Conservation (phyloP, 2,329 filamentous ascomycete species). For the Fusarium sp. region DNA sequence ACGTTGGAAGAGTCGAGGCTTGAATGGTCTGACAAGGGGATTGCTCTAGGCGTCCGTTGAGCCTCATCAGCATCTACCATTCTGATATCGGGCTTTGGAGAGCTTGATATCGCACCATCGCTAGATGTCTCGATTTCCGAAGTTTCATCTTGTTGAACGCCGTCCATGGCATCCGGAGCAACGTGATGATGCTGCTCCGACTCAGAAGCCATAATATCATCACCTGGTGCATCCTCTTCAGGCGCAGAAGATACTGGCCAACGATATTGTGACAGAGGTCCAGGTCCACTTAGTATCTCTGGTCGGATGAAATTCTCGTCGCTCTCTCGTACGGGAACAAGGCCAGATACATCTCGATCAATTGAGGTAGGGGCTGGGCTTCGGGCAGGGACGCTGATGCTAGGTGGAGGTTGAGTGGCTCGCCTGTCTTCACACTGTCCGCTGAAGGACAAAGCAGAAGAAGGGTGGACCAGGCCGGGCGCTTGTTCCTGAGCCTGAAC, state of each 20-base stretch:
- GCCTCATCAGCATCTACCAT: constrained; percentile 34
- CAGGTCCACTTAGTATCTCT: constrained; percentile 17
- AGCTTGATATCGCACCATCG: neutral
- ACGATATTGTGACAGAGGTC: constrained; percentile 1
- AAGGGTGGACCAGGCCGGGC: constrained; percentile 31
- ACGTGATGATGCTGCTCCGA: constrained; percentile 2
- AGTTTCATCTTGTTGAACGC: constrained; percentile 2
- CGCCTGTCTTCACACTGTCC: constrained; percentile 15
- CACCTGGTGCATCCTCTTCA: constrained; percentile 24
- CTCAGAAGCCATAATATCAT: constrained; percentile 16
- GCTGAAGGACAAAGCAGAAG: constrained; percentile 14
- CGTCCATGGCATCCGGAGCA: constrained; percentile 20
- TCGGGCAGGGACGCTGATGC: constrained; percentile 17
- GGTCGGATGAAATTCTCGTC: constrained; percentile 35
- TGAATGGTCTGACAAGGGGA: neutral
- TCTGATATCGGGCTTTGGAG: constrained; percentile 34
- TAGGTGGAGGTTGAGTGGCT: constrained; percentile 17
- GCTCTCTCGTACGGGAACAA: constrained; percentile 37
- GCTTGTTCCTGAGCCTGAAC: constrained; percentile 33
- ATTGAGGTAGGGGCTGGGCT: constrained; percentile 20
- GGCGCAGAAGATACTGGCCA: constrained; percentile 1
- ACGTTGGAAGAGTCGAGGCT: neutral
- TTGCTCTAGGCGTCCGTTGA: constrained; percentile 9
- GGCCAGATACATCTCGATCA: constrained; percentile 27
- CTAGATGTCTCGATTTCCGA: neutral